Percentiles rank a stretch among this genome's conserved stretches.
These are phyloP conservation scores for Aureobasidium uvarum DNA, from an alignment of 2,329 filamentous ascomycete species.

Conservation along the genomic window DNA sequence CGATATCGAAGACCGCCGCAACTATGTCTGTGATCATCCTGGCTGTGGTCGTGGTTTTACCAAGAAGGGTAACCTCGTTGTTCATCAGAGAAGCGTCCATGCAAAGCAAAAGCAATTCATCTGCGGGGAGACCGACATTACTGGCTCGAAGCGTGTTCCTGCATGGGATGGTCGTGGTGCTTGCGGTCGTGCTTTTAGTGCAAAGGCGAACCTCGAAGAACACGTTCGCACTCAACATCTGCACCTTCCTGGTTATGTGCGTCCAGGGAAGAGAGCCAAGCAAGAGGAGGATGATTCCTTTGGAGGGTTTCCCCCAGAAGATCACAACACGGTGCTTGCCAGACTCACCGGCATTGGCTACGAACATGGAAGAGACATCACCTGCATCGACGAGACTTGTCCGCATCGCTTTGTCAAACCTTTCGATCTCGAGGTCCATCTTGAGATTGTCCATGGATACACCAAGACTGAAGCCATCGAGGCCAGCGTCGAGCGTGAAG, in stretches of 20 bases:
- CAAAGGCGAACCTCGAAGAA: slow-evolving; percentile 76
- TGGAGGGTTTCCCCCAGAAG: slow-evolving; percentile 30
- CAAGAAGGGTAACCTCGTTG: slow-evolving; percentile 75
- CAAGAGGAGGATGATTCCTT: slow-evolving; percentile 45
- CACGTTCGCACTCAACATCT: slow-evolving; percentile 83
- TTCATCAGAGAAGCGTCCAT: slow-evolving; percentile 75
- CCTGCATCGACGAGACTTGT: slow-evolving; percentile 54
- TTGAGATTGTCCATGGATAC: slow-evolving; percentile 48
- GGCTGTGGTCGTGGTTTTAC: slow-evolving; percentile 77
- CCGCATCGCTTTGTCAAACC: slow-evolving; percentile 56
- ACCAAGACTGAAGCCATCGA: slow-evolving; percentile 41
- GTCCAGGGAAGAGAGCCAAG: slow-evolving; percentile 39
- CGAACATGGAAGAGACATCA: slow-evolving; percentile 50
- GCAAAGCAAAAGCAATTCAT: slow-evolving; percentile 69
- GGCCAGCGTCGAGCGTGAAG: slow-evolving; percentile 39
- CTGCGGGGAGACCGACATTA: slow-evolving; percentile 70
- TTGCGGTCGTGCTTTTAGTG: slow-evolving; percentile 72
- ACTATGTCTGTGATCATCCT: slow-evolving; percentile 62
- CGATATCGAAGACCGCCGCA: slow-evolving; percentile 25
- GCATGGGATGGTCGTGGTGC: slow-evolving; percentile 65
- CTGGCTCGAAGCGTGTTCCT: slow-evolving; percentile 54
- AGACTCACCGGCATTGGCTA: slow-evolving; percentile 59
- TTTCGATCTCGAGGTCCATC: slow-evolving; percentile 58
- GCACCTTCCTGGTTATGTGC: slow-evolving; percentile 48
- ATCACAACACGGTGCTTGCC: slow-evolving; percentile 27